Evolutionary conservation across 371 early-diverging fungal genomes (phyloP).

Genomic region (Phascolomyces articulosus): DNA sequence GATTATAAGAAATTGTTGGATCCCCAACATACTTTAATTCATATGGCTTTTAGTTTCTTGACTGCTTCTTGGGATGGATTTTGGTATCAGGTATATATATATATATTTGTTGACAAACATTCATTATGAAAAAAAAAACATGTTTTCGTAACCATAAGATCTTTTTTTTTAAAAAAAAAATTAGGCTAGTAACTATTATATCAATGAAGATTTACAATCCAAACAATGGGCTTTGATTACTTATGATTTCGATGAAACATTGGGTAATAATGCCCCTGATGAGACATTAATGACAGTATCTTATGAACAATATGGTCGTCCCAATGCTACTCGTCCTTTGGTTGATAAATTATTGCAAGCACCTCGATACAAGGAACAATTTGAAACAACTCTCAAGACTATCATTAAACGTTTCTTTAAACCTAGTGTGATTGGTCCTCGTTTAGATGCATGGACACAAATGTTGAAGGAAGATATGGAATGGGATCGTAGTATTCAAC

Average conservation of each 20-base stretch:
- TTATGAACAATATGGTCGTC: conserved; percentile 43
- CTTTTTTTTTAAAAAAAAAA: neutral
- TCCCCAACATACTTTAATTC: conserved; percentile 37
- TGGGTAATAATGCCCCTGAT: conserved; percentile 34
- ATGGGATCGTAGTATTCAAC: conserved; percentile 48
- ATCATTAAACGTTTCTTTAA: conserved; percentile 57
- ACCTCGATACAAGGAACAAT: conserved; percentile 44
- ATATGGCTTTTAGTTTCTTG: conserved; percentile 51
- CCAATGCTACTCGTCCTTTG: conserved; percentile 38
- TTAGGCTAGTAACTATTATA: conserved; percentile 47
- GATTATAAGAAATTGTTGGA: conserved; percentile 26
- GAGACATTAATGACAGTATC: conserved; percentile 21
- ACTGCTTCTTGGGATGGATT: conserved; percentile 51
- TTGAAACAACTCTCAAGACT: conserved; percentile 53
- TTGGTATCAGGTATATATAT: conserved; percentile 53
- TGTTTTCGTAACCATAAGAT: too few species aligned
- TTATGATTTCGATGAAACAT: conserved; percentile 61
- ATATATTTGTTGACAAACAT: too few species aligned
- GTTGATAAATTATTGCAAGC: conserved; percentile 43
- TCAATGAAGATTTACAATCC: conserved; percentile 47
- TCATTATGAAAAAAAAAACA: too few species aligned
- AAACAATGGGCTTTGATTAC: conserved; percentile 58
- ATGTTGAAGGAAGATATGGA: conserved; percentile 58
- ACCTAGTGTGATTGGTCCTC: conserved; percentile 47
- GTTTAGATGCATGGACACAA: conserved; percentile 46